These are phyloP conservation scores for Gardenia jasminoides DNA, from an alignment of 257 asterid species.

Conservation along the genomic window DNA sequence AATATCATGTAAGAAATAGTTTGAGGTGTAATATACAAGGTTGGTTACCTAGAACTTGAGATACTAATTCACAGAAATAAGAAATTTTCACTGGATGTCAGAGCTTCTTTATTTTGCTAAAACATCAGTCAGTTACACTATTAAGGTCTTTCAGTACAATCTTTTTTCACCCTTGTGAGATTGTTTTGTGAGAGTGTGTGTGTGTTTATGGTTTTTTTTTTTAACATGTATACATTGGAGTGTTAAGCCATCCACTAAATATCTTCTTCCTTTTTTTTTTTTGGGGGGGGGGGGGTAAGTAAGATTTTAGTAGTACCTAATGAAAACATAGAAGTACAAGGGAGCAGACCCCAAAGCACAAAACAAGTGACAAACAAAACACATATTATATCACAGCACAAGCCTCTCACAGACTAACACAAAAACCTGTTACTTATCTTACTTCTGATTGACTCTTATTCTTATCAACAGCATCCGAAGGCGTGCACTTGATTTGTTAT, in stretches of 20 bases:
- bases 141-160: background rate
- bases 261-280: too few species aligned
- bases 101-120: background rate
- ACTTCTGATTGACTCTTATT: background rate
- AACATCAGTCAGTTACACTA: background rate
- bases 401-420: too few species aligned
- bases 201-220: background rate
- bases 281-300: too few species aligned
- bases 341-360: too few species aligned
- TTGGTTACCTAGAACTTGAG: background rate
- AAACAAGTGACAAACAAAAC: too few species aligned
- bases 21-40: background rate
- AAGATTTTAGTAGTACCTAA: too few species aligned
- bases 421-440: background rate
- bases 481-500: conserved; percentile 94
- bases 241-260: background rate
- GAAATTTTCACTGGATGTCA: background rate
- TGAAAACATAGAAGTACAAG: too few species aligned
- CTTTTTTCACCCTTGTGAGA: background rate
- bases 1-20: background rate
- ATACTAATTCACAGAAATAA: background rate
- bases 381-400: too few species aligned
- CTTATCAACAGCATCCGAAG: conserved; percentile 66
- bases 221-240: background rate
- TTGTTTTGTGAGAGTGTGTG: background rate